Base-by-base conservation (phyloP, 768 basidiomycete species). In the Lactifluus hygrophoroides region DNA sequence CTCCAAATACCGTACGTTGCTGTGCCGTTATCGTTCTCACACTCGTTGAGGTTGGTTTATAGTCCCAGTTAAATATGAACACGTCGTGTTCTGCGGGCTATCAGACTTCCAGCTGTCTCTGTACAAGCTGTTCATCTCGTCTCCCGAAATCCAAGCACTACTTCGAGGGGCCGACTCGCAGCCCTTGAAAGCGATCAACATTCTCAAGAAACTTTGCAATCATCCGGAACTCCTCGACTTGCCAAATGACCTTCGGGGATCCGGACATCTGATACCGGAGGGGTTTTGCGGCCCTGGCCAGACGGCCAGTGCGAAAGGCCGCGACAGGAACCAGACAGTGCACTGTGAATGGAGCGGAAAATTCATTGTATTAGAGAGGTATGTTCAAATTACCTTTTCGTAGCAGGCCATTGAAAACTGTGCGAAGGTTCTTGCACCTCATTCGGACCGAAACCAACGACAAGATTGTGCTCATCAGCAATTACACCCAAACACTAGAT, bases 11-110 rank as follows among this genome's bases (percentile, higher is more conserved):
- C 72, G 94, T 94, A 61, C 64, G 91, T 82, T 49, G 8, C 16
- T 11, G 19, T 21, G 14, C 16, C 19, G 34, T 16, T 51, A 25
- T 10, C 28, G 38, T 25, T 54, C 47, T 13, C 37, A 17, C 56
- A 32, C 48, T 38, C 14, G n/a, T 23, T 57, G 47, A 38, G 28
- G 37, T 30, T 48, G 27, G 44, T 25, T 48, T 51, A 2, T 66
- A 98, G 95, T 99, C 28, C 96, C 96, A 9, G 92, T 99, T 73
- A 99, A 99, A 71, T 98, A 98, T 73, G 96, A 98, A 70, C 93
- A 97, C 59, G 89, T 97, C 60, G 94, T 97, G 0, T 97, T 96
- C 72, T 97, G 94, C 69, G 79, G 82, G 42, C 79, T 90, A 4
- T 92, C 90, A 2, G 77, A 85, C 16, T 84, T 96, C 65, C 94